Evolutionary conservation across 2,329 filamentous ascomycete species (phyloP).

Genomic region (Clonostachys rhizophaga): DNA sequence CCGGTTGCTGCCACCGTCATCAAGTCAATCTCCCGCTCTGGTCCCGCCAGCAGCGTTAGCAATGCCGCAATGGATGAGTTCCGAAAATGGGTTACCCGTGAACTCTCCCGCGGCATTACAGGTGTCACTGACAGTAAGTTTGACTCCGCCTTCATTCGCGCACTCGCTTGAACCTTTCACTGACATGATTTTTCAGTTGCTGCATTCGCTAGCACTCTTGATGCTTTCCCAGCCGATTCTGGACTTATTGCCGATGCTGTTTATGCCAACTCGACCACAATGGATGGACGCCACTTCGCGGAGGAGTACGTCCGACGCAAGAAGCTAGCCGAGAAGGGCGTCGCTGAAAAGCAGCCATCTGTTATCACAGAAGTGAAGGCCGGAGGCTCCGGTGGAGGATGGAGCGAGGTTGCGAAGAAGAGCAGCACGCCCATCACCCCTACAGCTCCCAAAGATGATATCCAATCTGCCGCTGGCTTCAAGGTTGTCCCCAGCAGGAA

Average conservation of each 20-base stretch:
- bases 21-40: conserved; percentile 47
- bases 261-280: conserved; percentile 79
- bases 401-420: conserved; percentile 98
- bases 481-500: conserved; percentile 91
- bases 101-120: conserved; percentile 67
- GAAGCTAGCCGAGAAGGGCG: conserved; percentile 87
- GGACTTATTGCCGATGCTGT: conserved; percentile 87
- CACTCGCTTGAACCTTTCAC: background rate
- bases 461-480: conserved; percentile 57
- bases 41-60: conserved; percentile 25
- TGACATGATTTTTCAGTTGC: conserved; percentile 51
- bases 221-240: conserved; percentile 70
- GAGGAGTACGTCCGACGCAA: conserved; percentile 92
- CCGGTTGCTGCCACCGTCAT: conserved; percentile 28
- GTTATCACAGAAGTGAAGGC: conserved; percentile 38
- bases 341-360: conserved; percentile 69
- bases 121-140: conserved; percentile 47
- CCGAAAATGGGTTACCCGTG: conserved; percentile 82
- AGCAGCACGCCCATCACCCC: conserved; percentile 36
- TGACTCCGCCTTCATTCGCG: background rate
- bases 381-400: conserved; percentile 59
- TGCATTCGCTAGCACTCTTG: conserved; percentile 71
- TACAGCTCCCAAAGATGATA: conserved; percentile 32
- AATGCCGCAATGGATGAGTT: conserved; percentile 78
- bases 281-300: conserved; percentile 89